Evolutionary conservation across 768 basidiomycete genomes (phyloP), one percentile per base, ranked within the genome.

Genomic region (Lactifluus volemus): DNA sequence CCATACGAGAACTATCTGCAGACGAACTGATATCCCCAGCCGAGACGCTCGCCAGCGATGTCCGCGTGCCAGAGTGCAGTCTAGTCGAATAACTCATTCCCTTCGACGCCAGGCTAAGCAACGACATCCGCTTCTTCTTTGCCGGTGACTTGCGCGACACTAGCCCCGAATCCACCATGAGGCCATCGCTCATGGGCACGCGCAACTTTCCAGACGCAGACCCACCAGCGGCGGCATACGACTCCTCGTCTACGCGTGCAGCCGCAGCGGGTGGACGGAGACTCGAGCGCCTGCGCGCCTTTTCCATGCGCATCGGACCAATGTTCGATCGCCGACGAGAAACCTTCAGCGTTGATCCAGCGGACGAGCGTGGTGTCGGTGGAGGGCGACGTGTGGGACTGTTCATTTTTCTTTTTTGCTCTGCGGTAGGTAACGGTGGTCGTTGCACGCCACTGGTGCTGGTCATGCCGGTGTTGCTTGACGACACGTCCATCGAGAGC

Each of bases 281-380:
- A 68, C 91, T 93, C 42, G 90, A 91, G 59, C 90, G 79, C 60
- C 91, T 77, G 61, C 89, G 77, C 14, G 74, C 73, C 71, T 88
- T 89, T 71, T 92, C 91, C 61, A 75, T 78, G 39, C 91, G 83
- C 70, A 84, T 68, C n/a, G 86, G 81, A 5, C 90, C 91, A 59
- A 90, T 81, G 66, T 85, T 86, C 25, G 91, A 92, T 42, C 86
- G 80, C 61, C 87, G 77, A 48, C 85, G 77, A 1, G 71, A 65
- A 34, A 75, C 73, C 67, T 78, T 81, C 10, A 61, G 4, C 17
- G 36, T 45, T 1, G 50, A 5, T 5, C 6, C 51, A 3, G 59
- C 52, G 7, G 61, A 47, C 5, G 61, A 54, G 36, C 61, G 62
- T 3, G 62, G 62, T 6, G 45, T 41, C 3, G 62, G 59, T 1